Percentiles rank a stretch among this genome's conserved stretches.
Evolutionary conservation across 768 basidiomycete species (phyloP).

Genomic region (Phanerodontia chrysosporium): DNA sequence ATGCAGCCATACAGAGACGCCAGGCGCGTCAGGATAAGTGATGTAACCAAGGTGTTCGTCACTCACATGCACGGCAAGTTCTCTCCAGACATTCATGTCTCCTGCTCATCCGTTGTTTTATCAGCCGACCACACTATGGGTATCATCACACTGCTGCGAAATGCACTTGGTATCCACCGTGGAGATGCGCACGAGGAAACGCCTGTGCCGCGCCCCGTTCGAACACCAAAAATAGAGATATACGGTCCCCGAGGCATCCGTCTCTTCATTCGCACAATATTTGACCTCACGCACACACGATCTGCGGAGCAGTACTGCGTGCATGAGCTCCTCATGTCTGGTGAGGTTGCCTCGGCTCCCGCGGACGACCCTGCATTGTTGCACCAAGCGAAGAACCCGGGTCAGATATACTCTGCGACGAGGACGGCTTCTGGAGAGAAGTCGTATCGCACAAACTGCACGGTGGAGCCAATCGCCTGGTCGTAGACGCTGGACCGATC

Average conservation of each 20-base stretch:
- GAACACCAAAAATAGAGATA: constrained; percentile 53
- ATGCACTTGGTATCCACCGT: constrained; percentile 47
- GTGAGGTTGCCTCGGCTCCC: constrained; percentile 48
- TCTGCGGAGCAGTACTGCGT: constrained; percentile 65
- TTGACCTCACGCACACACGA: constrained; percentile 62
- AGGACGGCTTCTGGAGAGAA: constrained; percentile 64
- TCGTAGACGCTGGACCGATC: constrained; percentile 75
- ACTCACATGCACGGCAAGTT: constrained; percentile 81
- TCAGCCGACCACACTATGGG: constrained; percentile 75
- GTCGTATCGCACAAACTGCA: constrained; percentile 32
- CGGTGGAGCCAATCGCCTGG: constrained; percentile 21
- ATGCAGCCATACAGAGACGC: constrained; percentile 40
- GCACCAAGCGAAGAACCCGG: constrained; percentile 67
- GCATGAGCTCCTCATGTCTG: constrained; percentile 65
- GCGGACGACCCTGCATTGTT: constrained; percentile 43
- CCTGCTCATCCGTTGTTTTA: too few relatives aligned
- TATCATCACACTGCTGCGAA: constrained; percentile 61
- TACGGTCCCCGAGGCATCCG: constrained; percentile 82
- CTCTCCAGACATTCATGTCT: too few relatives aligned
- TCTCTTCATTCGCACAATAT: constrained; percentile 62
- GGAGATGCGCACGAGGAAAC: constrained; percentile 15
- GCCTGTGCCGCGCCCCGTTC: background rate
- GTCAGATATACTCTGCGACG: constrained; percentile 46
- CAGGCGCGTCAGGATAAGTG: constrained; percentile 35
- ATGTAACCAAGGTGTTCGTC: constrained; percentile 68